These are phyloP conservation scores for Graphilbum ipis-grandicollis DNA, from an alignment of 2,329 filamentous ascomycete genomes.

Conservation along the genomic window DNA sequence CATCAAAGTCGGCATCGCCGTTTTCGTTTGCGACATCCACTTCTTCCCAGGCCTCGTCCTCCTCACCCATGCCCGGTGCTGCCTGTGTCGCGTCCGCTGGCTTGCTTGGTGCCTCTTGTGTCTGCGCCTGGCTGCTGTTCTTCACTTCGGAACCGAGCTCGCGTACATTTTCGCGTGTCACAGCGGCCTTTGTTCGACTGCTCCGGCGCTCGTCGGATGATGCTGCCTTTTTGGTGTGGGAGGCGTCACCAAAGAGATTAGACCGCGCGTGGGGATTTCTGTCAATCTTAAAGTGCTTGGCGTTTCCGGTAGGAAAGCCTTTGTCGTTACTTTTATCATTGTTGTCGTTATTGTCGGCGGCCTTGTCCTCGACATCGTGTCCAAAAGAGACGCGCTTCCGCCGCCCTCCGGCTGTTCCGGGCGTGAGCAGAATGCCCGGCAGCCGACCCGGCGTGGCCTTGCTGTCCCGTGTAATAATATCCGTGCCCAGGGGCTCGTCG, in stretches of 20 bases:
- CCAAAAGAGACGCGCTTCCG: constrained; percentile 51
- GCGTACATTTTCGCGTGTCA: too few relatives aligned
- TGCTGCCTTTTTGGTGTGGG: too few relatives aligned
- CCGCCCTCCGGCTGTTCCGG: constrained; percentile 40
- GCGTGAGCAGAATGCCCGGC: constrained; percentile 44
- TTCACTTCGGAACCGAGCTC: too few relatives aligned
- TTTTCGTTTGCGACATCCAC: constrained; percentile 22
- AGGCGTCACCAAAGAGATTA: constrained; percentile 6
- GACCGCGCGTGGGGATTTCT: constrained; percentile 6
- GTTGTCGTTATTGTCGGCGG: constrained; percentile 15
- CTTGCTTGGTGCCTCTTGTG: neutral
- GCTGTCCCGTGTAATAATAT: constrained; percentile 6
- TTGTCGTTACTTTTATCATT: too few relatives aligned
- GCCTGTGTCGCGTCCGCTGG: constrained; percentile 11
- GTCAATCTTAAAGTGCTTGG: constrained; percentile 11
- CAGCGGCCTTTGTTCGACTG: too few relatives aligned
- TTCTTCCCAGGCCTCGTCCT: constrained; percentile 35
- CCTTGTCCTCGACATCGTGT: constrained; percentile 31
- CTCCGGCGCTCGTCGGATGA: too few relatives aligned
- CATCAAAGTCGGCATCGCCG: too few relatives aligned
- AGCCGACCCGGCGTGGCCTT: constrained; percentile 13
- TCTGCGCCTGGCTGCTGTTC: neutral
- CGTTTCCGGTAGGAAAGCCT: constrained; percentile 10
- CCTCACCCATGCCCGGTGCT: constrained; percentile 6
- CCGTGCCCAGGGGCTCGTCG: constrained; percentile 8